Percentiles rank a stretch among this genome's conserved stretches.
Conservation (phyloP, 495 filamentous ascomycete species). For the Aspergillus coremiiformis region DNA sequence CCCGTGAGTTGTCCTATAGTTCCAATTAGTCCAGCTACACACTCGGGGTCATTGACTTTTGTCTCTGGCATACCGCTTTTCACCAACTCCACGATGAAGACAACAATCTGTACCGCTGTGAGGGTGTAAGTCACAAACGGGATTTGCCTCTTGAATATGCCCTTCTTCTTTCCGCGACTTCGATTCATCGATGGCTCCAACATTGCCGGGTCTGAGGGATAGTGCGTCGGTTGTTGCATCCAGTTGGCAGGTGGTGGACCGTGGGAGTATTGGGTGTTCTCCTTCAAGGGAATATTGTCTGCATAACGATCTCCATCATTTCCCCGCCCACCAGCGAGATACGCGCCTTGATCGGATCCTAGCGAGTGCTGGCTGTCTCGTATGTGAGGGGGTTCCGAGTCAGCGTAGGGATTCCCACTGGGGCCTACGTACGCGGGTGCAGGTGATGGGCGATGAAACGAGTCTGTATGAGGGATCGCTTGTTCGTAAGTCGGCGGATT, state of each 20-base stretch:
- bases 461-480: constrained; percentile 26
- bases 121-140: constrained; percentile 79
- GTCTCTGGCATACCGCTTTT: constrained; percentile 58
- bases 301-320: constrained; percentile 40
- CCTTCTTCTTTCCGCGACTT: constrained; percentile 27
- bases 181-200: constrained; percentile 17
- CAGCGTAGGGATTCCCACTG: constrained; percentile 21
- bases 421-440: constrained; percentile 25
- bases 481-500: constrained; percentile 40
- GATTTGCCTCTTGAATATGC: constrained; percentile 54
- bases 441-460: constrained; percentile 20
- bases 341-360: constrained; percentile 28
- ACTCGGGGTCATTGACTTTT: not conserved
- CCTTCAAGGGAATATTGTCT: constrained; percentile 46
- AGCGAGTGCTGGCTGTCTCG: constrained; percentile 39
- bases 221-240: constrained; percentile 39
- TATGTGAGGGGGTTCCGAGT: constrained; percentile 29
- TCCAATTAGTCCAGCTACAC: constrained; percentile 8
- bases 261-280: constrained; percentile 27
- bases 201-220: constrained; percentile 28
- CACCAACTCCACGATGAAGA: constrained; percentile 88
- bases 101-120: constrained; percentile 65
- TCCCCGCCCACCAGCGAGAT: constrained; percentile 25
- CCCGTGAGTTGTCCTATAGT: constrained; percentile 33
- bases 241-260: constrained; percentile 24